phyloP scores from a whole-genome alignment of 140 eudicot genomes.

The Anethum foeniculum region DNA sequence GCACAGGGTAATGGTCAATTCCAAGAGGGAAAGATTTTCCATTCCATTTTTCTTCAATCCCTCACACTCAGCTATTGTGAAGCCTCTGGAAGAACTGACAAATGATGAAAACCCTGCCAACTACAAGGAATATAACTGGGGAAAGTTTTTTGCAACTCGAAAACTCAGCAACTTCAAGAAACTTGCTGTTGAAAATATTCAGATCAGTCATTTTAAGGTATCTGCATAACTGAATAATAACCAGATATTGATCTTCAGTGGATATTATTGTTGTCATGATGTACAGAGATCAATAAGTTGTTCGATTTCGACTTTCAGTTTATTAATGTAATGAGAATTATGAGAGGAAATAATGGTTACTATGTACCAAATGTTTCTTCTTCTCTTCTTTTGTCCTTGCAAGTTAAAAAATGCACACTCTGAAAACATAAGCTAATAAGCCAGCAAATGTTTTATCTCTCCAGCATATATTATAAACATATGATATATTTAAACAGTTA shows the following conservation, averaged over 20 bases:
- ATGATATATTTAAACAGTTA: too few relatives aligned
- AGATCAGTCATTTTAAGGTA: conserved; percentile 40
- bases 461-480: too few relatives aligned
- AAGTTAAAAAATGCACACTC: too few relatives aligned
- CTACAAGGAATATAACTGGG: conserved; percentile 47
- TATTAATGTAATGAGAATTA: not conserved
- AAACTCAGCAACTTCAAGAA: conserved; percentile 52
- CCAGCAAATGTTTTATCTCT: too few relatives aligned
- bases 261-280: not conserved
- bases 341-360: not conserved
- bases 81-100: conserved; percentile 46
- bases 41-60: conserved; percentile 50
- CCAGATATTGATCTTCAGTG: not conserved
- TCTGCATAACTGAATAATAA: not conserved
- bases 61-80: conserved; percentile 16
- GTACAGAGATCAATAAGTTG: not conserved
- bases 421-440: too few relatives aligned
- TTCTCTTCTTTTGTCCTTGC: too few relatives aligned
- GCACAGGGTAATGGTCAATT: conserved; percentile 46
- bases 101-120: conserved; percentile 43
- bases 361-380: not conserved
- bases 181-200: conserved; percentile 52
- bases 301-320: not conserved
- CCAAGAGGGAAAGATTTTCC: conserved; percentile 46
- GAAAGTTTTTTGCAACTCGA: conserved; percentile 41